phyloP scores from a whole-genome alignment of 1,284 basidiomycete genomes.

The Phellinidium pouzarii region DNA sequence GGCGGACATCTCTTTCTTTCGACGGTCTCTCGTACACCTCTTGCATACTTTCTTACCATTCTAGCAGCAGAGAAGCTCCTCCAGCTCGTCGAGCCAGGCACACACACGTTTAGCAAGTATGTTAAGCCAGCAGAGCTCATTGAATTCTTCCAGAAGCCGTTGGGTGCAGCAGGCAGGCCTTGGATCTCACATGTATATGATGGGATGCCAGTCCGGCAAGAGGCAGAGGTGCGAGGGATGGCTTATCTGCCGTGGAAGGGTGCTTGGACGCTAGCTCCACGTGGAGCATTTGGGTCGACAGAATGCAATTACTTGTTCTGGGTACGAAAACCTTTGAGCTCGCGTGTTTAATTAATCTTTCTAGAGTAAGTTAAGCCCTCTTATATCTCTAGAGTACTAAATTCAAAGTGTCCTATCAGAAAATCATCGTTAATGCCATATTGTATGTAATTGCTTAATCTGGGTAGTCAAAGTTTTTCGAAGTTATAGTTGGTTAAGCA shows the following conservation, averaged over 20 bases:
- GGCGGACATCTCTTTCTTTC: slow-evolving; percentile 94
- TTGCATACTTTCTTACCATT: slow-evolving; percentile 88
- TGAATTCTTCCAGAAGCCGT: slow-evolving; percentile 65
- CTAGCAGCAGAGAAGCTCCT: slow-evolving; percentile 84
- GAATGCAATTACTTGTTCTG: slow-evolving; percentile 81
- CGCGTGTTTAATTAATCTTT: not conserved
- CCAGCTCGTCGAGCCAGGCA: slow-evolving; percentile 80
- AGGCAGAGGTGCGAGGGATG: slow-evolving; percentile 80
- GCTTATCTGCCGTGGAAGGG: slow-evolving; percentile 75
- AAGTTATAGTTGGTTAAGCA: too few relatives aligned
- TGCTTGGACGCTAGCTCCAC: slow-evolving; percentile 64
- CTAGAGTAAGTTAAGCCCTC: too few relatives aligned
- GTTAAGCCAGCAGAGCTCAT: slow-evolving; percentile 87
- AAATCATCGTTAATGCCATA: too few relatives aligned
- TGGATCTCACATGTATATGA: slow-evolving; percentile 40
- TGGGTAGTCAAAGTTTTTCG: too few relatives aligned
- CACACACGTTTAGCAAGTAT: slow-evolving; percentile 90
- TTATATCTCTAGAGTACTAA: too few relatives aligned
- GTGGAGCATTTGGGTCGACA: slow-evolving; percentile 51
- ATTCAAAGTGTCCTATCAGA: too few relatives aligned
- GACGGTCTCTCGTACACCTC: slow-evolving; percentile 91
- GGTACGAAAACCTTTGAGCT: slow-evolving; percentile 56
- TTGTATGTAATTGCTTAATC: too few relatives aligned
- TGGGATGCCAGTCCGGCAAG: slow-evolving; percentile 45
- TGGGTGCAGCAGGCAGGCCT: slow-evolving; percentile 34